Conservation (phyloP, 1,284 basidiomycete species). For the Stygiomarasmius scandens region DNA sequence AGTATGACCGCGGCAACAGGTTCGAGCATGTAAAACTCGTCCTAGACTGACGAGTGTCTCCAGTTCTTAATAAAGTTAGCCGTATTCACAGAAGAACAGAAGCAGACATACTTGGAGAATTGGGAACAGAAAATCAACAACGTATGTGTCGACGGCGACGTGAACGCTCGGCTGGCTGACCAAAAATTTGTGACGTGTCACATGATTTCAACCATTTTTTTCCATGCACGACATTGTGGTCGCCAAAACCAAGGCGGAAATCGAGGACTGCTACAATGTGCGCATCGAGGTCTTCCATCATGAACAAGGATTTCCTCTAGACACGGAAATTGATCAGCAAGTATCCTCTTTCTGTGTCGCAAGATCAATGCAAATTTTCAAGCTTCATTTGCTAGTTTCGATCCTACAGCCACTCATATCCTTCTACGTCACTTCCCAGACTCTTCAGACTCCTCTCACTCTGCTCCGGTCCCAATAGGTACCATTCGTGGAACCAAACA, state of each 20-base stretch:
- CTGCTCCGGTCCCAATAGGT: constrained; percentile 55
- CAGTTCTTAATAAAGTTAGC: constrained; percentile 1
- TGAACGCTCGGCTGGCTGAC: neutral
- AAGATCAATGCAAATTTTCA: neutral
- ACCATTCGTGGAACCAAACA: constrained; percentile 52
- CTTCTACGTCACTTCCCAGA: constrained; percentile 61
- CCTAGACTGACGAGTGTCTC: constrained; percentile 34
- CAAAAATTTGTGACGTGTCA: neutral
- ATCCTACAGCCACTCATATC: constrained; percentile 67
- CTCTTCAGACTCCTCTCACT: constrained; percentile 20
- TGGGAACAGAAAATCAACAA: neutral
- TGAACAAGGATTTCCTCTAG: constrained; percentile 73
- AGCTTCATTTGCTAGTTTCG: constrained; percentile 37
- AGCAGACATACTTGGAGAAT: too few relatives aligned
- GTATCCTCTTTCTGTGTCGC: constrained; percentile 28
- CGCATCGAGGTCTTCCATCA: constrained; percentile 69
- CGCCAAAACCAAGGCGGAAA: constrained; percentile 39
- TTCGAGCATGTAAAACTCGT: constrained; percentile 54
- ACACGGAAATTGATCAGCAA: constrained; percentile 73
- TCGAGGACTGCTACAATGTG: constrained; percentile 63
- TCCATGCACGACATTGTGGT: constrained; percentile 55
- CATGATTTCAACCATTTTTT: neutral
- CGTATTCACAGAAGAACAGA: neutral
- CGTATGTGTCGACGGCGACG: neutral
- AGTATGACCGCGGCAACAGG: constrained; percentile 53